Evolutionary conservation across 1,284 basidiomycete genomes (phyloP).

Genomic region (Stereum hirsutum): DNA sequence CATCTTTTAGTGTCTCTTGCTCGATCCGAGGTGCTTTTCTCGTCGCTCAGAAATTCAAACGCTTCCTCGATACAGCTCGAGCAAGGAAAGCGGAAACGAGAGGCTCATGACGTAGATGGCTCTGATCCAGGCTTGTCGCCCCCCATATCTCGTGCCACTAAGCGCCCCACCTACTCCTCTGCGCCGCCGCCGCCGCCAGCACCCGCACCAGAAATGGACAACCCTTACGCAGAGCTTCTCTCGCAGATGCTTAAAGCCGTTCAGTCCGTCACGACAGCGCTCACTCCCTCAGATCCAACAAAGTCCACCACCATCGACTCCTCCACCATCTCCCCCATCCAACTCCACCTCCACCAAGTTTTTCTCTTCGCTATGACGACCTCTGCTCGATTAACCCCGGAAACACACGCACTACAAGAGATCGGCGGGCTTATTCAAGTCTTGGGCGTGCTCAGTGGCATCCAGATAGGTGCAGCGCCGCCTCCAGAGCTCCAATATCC

Average conservation of each 20-base stretch:
- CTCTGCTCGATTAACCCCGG: conserved; percentile 39
- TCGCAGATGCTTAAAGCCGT: conserved; percentile 39
- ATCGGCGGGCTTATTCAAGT: conserved; percentile 69
- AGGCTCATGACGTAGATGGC: conserved; percentile 34
- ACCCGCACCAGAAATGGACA: too few species aligned
- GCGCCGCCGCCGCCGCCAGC: conserved; percentile 13
- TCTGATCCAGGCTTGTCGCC: conserved; percentile 20
- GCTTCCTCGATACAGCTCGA: conserved; percentile 47
- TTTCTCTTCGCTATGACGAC: conserved; percentile 69
- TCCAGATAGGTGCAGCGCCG: conserved; percentile 41
- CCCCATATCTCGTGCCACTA: conserved; percentile 25
- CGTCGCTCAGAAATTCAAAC: conserved; percentile 50
- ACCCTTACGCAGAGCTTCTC: conserved; percentile 29
- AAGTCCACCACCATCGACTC: conserved; percentile 36
- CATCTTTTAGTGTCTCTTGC: conserved; percentile 52
- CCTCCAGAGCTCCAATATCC: conserved; percentile 28
- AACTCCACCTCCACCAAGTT: conserved; percentile 59
- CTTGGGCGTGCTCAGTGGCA: conserved; percentile 64
- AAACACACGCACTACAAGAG: conserved; percentile 55
- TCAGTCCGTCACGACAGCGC: conserved; percentile 48
- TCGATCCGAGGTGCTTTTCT: conserved; percentile 53
- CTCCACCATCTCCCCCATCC: conserved; percentile 51
- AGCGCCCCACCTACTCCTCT: conserved; percentile 24
- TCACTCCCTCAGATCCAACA: conserved; percentile 32
- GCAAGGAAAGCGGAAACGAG: conserved; percentile 61